Conservation (phyloP, 2,329 filamentous ascomycete genomes). For the Xylaria sp. region DNA sequence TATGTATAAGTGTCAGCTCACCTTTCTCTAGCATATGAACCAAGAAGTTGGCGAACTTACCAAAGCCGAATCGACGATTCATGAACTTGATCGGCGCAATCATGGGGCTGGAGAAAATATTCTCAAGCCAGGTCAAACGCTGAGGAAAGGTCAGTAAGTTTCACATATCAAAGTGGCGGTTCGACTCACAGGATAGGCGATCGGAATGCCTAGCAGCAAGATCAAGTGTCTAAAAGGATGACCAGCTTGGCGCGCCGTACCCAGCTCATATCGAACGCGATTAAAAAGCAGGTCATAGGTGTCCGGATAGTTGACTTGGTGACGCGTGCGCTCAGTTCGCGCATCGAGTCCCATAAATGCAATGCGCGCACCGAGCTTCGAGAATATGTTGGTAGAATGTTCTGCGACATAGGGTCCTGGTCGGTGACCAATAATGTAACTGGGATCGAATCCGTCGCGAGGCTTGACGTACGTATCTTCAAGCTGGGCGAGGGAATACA, state of each 20-base stretch:
- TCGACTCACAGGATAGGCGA: conserved; percentile 66
- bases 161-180: conserved; percentile 24
- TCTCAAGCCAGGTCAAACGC: conserved; percentile 94
- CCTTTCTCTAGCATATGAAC: background rate
- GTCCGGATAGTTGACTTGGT: conserved; percentile 90
- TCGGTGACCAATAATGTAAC: conserved; percentile 72
- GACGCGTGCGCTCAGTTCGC: conserved; percentile 86
- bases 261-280: conserved; percentile 68
- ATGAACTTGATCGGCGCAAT: conserved; percentile 85
- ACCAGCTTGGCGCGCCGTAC: conserved; percentile 57
- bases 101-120: conserved; percentile 78
- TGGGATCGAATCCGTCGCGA: conserved; percentile 49
- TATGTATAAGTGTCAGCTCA: conserved; percentile 8
- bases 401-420: conserved; percentile 88
- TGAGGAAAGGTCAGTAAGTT: conserved; percentile 28
- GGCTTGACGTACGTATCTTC: conserved; percentile 66
- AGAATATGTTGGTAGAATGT: conserved; percentile 79
- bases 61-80: conserved; percentile 82
- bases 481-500: conserved; percentile 65
- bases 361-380: conserved; percentile 74
- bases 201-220: conserved; percentile 78
- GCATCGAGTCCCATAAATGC: conserved; percentile 88
- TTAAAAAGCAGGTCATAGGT: conserved; percentile 82
- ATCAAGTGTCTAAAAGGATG: conserved; percentile 85
- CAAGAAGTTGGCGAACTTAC: conserved; percentile 29